phyloP scores from a whole-genome alignment of 768 basidiomycete genomes.

The Ephemerocybe angulata region DNA sequence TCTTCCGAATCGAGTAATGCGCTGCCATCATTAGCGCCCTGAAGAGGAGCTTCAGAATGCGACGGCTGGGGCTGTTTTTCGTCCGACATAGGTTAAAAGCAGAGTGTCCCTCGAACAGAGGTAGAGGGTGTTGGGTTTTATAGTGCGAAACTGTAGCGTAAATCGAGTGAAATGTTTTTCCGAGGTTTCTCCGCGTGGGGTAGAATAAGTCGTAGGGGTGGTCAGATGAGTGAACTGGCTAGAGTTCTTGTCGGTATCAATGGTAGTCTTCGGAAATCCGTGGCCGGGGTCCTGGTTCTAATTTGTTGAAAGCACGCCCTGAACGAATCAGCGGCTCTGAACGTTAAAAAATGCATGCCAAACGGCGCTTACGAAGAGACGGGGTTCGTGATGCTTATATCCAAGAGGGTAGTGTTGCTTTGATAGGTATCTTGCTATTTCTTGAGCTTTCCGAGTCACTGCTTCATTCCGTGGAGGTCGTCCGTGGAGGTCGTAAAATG shows the following conservation, averaged over 20 bases:
- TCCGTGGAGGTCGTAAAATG: not conserved
- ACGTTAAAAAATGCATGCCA: too few species aligned
- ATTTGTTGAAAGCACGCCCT: too few species aligned
- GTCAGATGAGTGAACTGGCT: not conserved
- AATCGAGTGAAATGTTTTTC: not conserved
- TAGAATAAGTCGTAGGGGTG: not conserved
- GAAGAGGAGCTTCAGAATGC: not conserved
- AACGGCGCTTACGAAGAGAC: not conserved
- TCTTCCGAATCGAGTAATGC: not conserved
- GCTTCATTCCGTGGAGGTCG: not conserved
- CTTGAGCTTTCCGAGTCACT: not conserved
- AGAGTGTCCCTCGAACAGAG: not conserved
- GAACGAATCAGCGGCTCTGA: too few species aligned
- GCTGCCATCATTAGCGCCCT: not conserved
- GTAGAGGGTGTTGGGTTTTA: not conserved
- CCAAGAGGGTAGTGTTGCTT: too few species aligned
- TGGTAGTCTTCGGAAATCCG: too few species aligned
- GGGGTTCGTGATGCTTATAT: too few species aligned
- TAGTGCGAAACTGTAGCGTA: not conserved
- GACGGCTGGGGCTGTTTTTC: not conserved
- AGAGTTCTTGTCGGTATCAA: not conserved
- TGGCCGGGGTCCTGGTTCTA: too few species aligned
- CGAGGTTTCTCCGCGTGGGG: slow-evolving; percentile 4
- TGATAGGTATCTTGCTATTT: too few species aligned
- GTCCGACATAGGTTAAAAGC: not conserved